These are phyloP conservation scores for Prunus davidiana DNA, from an alignment of 306 rosid species.

Conservation along the genomic window DNA sequence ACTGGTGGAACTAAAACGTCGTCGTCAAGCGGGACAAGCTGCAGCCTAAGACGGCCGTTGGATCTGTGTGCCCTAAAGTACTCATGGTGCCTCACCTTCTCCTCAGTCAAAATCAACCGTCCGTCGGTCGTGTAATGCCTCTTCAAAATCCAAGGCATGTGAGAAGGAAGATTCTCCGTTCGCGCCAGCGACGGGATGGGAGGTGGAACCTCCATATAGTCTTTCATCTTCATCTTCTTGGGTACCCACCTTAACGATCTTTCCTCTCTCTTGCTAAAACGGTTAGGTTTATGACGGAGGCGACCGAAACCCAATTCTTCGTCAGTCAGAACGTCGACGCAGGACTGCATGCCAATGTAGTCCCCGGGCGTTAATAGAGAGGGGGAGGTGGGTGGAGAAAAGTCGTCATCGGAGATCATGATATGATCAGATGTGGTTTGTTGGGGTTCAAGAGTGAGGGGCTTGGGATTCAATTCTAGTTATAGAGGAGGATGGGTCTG, in stretches of 20 bases:
- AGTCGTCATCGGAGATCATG: not conserved
- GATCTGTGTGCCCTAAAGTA: conserved; percentile 60
- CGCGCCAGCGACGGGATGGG: conserved; percentile 56
- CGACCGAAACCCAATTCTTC: not conserved
- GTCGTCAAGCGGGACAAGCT: conserved; percentile 51
- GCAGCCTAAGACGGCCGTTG: conserved; percentile 66
- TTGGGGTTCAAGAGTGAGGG: conserved; percentile 1
- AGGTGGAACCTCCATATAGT: conserved; percentile 46
- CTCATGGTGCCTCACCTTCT: conserved; percentile 56
- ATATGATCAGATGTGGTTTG: not conserved
- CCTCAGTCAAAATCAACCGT: conserved; percentile 55
- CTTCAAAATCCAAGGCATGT: conserved; percentile 66
- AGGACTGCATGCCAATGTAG: conserved; percentile 59
- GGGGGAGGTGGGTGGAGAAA: not conserved
- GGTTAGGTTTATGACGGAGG: not conserved
- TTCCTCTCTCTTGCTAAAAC: not conserved
- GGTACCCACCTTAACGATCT: not conserved
- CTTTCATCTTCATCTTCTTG: not conserved
- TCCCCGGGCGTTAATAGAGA: conserved; percentile 19
- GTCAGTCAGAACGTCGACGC: conserved; percentile 40
- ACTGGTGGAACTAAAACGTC: conserved; percentile 3
- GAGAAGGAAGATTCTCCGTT: conserved; percentile 51
- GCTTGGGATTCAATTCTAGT: conserved; percentile 1
- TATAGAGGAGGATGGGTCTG: not conserved
- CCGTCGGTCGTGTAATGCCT: conserved; percentile 67